phyloP scores from a whole-genome alignment of 176 grass and related monocot species.

The Oryza brachyantha region DNA sequence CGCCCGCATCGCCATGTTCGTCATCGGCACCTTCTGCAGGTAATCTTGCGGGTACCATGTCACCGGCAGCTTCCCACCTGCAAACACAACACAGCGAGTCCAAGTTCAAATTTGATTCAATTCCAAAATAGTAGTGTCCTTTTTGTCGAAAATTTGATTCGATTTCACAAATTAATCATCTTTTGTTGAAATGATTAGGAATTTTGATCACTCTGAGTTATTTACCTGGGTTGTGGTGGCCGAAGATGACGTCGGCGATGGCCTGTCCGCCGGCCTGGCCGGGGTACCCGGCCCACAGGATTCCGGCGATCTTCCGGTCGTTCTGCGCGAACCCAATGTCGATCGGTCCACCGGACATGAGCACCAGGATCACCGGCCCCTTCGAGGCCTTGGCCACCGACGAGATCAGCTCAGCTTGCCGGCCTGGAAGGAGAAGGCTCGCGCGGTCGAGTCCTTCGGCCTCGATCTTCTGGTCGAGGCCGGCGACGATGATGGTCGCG shows the following conservation, averaged over 20 bases:
- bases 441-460: constrained; percentile 49
- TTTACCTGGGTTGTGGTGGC: constrained; percentile 64
- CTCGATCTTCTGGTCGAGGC: constrained; percentile 68
- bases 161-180: background rate
- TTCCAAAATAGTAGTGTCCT: too few relatives aligned
- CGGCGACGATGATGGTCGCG: constrained; percentile 53
- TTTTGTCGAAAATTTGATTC: background rate
- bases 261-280: constrained; percentile 81
- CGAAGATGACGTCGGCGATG: constrained; percentile 77
- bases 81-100: background rate
- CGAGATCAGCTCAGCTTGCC: constrained; percentile 68
- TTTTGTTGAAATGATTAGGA: background rate
- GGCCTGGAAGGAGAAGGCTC: constrained; percentile 58
- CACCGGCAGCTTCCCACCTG: constrained; percentile 83
- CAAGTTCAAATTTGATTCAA: background rate
- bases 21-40: constrained; percentile 67
- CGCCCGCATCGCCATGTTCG: constrained; percentile 81
- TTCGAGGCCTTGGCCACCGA: constrained; percentile 56
- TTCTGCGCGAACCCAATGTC: constrained; percentile 69
- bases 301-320: constrained; percentile 43
- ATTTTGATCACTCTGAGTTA: background rate
- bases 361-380: constrained; percentile 55
- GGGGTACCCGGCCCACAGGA: constrained; percentile 74
- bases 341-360: constrained; percentile 68
- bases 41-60: constrained; percentile 87